Evolutionary conservation across 1,139 yeast genomes (phyloP), one percentile per base, ranked within the genome.

Genomic region (Waltiozyma solani): DNA sequence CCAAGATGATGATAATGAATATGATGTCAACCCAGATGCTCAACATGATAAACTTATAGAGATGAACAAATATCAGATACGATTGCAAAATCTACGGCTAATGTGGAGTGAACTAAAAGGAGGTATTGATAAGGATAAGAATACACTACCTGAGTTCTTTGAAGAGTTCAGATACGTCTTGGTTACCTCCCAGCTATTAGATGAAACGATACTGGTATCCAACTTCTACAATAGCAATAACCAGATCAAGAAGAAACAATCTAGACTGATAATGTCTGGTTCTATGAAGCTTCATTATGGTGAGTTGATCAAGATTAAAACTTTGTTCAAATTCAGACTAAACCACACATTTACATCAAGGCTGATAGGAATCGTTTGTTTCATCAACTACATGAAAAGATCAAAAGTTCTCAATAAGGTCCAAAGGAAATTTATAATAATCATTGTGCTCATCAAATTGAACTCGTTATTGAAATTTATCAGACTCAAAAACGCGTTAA

Each of bases 121-220:
- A 3, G 15, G 12, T 20, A 31, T 31, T 12, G 25, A n/a, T 11
- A 19, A 24, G 13, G 14, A 36, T 24, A 34, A 32, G 5, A 18
- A 19, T 19, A 31, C 22, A 3, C 3, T 35, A 13, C 24, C 24
- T 5, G 47, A 41, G 11, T 69, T 69, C 47, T 46, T 64, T 34
- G 75, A 69, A 40, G 63, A 69, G 40, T 67, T 69, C 46, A 58
- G 70, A 33, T 69, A 67, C 46, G 49, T 57, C 5, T 42, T 69
- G 3, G 63, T 69, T 6, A 61, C 71, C 12, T 65, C 71, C 23
- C 66, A 64, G 39, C 53, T 69, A 18, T 49, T 69, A 12, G 68
- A 65, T 36, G 63, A 57, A 25, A 49, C 53, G 3, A 47, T 53
- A 13, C 24, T 53, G 25, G 45, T 50, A 10, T 53, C 57, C 12